Base-by-base conservation (phyloP, 805 yeast species). In the Barnettozyma botsteinii region DNA sequence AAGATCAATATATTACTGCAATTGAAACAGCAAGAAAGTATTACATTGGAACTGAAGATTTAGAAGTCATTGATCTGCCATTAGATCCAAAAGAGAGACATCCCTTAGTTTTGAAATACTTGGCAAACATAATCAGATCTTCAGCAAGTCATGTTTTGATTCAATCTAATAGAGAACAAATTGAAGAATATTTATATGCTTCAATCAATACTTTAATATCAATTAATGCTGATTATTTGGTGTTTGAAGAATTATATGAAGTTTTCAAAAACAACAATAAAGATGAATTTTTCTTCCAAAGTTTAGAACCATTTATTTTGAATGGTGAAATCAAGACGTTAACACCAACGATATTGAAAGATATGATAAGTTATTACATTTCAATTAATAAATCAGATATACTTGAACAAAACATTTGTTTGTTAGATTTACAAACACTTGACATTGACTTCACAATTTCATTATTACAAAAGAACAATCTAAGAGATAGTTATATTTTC, bases 381-480 rank as follows among this genome's bases (percentile, higher is more conserved):
- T 41, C 57, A 0, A 46, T 50, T 5, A 66, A 62, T 6, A 61
- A 68, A 34, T 70, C 75, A 4, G 75, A 70, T 2, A 50, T 61
- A 0, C 65, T 91, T 15, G 88, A 86, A 33, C 80, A 81, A 42
- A 55, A 85, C 24, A 66, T 89, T 10, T 83, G 95, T 49, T 62
- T 76, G 2, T 56, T 91, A 20, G 89, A 88, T 51, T 68, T 84
- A 8, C 50, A 66, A 7, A 72, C 78, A 11, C 67, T 93, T 37
- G 96, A 91, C 54, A 73, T 91, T 27, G 96, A 91, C 59, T 63
- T 80, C 18, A 79, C 95, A 0, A 68, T 87, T 12, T 67, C 67
- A 11, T 61, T 85, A 14, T 81, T 96, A 56, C 64, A 66, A 29
- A 55, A 69, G 44, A 65, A 79, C 49, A 62, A 72, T 7, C 62